Evolutionary conservation across 495 filamentous ascomycete species (phyloP).

Genomic region (Xylaria sp.): DNA sequence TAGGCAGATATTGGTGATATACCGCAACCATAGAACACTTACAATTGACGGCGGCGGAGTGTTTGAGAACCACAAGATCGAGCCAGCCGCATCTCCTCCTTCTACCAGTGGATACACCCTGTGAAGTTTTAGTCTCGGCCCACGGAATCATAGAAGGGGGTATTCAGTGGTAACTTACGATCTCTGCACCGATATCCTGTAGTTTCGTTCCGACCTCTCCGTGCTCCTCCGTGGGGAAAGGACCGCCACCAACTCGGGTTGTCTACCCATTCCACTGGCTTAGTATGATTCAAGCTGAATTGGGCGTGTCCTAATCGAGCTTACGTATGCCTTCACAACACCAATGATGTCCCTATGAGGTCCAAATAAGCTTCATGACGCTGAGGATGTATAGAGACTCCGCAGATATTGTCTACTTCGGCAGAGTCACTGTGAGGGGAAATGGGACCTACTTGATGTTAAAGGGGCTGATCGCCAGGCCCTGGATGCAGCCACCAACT

Average conservation of each 20-base stretch:
- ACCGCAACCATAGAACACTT: not conserved
- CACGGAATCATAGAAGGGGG: not conserved
- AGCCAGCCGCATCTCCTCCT: constrained; percentile 87
- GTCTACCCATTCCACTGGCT: constrained; percentile 43
- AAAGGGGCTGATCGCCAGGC: constrained; percentile 63
- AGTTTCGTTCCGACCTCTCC: constrained; percentile 58
- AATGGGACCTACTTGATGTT: constrained; percentile 46
- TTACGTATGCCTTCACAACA: constrained; percentile 78
- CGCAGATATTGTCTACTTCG: not conserved
- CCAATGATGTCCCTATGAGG: constrained; percentile 65
- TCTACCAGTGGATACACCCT: constrained; percentile 85
- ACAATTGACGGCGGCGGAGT: constrained; percentile 70
- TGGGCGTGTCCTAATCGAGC: constrained; percentile 28
- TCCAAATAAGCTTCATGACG: constrained; percentile 44
- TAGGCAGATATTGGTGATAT: not conserved
- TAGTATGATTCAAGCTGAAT: not conserved
- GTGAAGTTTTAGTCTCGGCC: constrained; percentile 34
- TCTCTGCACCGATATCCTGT: constrained; percentile 53
- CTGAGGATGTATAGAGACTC: not conserved
- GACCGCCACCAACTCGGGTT: constrained; percentile 77
- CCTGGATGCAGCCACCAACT: constrained; percentile 78
- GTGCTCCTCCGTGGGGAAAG: constrained; percentile 83
- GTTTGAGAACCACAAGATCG: constrained; percentile 81
- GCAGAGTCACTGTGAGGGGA: constrained; percentile 34
- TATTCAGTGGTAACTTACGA: constrained; percentile 19